These are phyloP conservation scores for Nicotiana attenuata DNA, from an alignment of 257 asterid genomes.

Conservation along the genomic window DNA sequence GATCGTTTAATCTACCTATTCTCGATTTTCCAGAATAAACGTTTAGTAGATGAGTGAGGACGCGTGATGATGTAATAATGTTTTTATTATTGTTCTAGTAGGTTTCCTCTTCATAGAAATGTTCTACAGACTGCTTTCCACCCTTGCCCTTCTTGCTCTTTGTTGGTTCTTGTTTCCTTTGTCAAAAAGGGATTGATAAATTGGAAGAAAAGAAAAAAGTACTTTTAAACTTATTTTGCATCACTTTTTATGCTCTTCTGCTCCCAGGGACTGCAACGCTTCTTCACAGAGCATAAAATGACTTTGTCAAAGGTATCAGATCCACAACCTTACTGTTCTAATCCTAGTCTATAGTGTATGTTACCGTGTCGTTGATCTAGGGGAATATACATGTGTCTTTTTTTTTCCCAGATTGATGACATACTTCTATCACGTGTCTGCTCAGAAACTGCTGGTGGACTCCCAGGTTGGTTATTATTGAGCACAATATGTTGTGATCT, in stretches of 20 bases:
- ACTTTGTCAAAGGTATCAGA: conserved; percentile 71
- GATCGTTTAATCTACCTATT: neutral
- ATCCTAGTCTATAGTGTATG: neutral
- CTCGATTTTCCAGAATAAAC: neutral
- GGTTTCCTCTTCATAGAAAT: neutral
- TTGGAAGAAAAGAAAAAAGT: neutral
- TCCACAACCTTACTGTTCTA: neutral
- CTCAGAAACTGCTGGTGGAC: conserved; percentile 98
- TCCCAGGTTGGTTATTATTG: conserved; percentile 52
- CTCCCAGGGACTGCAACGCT: conserved; percentile 89
- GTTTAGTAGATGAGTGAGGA: neutral
- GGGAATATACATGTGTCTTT: neutral
- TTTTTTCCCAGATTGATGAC: conserved; percentile 65
- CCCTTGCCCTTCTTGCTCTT: neutral
- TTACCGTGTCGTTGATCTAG: neutral
- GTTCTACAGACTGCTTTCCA: neutral
- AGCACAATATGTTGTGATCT: neutral
- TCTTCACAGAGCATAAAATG: conserved; percentile 81
- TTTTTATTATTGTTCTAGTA: neutral
- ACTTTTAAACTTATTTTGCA: neutral
- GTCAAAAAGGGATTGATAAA: neutral
- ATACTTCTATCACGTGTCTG: conserved; percentile 88
- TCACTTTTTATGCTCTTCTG: neutral
- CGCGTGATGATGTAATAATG: neutral
- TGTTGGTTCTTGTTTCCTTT: neutral